A percentile compares a stretch with the other conserved stretches of the same genome.
These are phyloP conservation scores for Golovinomyces cichoracearum DNA, from an alignment of 2,329 filamentous ascomycete genomes.

Conservation along the genomic window DNA sequence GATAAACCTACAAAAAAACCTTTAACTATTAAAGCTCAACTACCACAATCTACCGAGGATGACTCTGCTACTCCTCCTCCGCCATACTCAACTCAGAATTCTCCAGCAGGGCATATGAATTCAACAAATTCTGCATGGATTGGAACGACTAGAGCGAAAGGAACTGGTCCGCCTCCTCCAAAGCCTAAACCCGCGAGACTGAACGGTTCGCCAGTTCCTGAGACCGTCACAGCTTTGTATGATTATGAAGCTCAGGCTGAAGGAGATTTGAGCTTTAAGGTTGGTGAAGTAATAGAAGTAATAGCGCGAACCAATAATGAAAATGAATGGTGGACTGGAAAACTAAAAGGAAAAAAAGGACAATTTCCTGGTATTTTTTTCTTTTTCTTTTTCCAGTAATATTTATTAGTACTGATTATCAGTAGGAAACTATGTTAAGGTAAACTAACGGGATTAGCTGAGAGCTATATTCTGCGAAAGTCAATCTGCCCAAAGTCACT, in stretches of 20 bases:
- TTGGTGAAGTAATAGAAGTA: conserved; percentile 79
- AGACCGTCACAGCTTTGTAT: conserved; percentile 75
- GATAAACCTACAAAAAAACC: conserved; percentile 12
- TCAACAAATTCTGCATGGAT: conserved; percentile 19
- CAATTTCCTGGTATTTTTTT: conserved; percentile 66
- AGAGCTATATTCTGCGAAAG: no score
- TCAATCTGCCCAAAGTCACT: no score
- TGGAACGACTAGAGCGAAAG: conserved; percentile 39
- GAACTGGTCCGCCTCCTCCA: conserved; percentile 40
- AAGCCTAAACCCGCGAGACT: conserved; percentile 60
- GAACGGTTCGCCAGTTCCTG: conserved; percentile 34
- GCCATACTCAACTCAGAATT: conserved; percentile 30
- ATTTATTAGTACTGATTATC: neutral
- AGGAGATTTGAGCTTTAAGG: conserved; percentile 70
- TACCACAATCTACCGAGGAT: conserved; percentile 18
- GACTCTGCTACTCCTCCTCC: conserved; percentile 37
- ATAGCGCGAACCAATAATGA: conserved; percentile 57
- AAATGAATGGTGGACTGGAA: conserved; percentile 94
- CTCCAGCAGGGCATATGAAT: conserved; percentile 17
- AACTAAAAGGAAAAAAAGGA: conserved; percentile 50
- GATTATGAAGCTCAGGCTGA: conserved; percentile 92
- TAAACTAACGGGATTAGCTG: neutral
- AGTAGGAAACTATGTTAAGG: neutral
- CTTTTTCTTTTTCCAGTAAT: neutral
- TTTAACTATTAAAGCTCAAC: conserved; percentile 12